Conservation (phyloP, 176 grass and related monocot species). For the Aegilops speltoides region DNA sequence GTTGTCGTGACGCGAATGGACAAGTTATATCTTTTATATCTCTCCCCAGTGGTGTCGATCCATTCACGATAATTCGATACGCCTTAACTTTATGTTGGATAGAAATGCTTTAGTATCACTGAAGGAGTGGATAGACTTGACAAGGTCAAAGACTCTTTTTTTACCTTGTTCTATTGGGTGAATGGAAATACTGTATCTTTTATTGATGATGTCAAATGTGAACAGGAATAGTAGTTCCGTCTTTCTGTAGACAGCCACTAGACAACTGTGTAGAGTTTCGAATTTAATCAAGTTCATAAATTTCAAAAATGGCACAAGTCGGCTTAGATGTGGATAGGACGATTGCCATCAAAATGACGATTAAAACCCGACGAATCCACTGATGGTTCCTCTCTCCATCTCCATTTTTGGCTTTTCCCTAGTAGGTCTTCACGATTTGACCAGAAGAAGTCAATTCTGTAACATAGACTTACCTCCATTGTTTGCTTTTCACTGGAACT, state of each 20-base stretch:
- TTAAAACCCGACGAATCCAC: neutral
- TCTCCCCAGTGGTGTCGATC: neutral
- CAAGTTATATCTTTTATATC: neutral
- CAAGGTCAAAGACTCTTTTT: neutral
- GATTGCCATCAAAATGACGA: neutral
- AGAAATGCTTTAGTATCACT: neutral
- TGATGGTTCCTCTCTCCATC: too few relatives aligned
- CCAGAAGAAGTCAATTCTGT: slow-evolving; percentile 25
- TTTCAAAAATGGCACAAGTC: neutral
- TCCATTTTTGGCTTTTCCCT: neutral
- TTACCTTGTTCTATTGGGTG: neutral
- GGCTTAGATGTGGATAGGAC: neutral
- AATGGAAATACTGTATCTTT: neutral
- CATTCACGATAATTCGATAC: neutral
- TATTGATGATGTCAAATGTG: neutral
- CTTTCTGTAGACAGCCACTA: neutral
- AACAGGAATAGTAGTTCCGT: neutral
- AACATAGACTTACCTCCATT: neutral
- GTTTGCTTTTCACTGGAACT: neutral
- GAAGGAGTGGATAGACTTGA: neutral
- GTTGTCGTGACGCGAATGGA: neutral
- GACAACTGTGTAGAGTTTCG: neutral
- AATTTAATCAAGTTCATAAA: neutral
- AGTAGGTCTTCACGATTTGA: neutral
- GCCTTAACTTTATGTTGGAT: too few relatives aligned